Percentiles rank a stretch among this genome's conserved stretches.
Conservation (phyloP, 768 basidiomycete species). For the Clavaria fumosa region DNA sequence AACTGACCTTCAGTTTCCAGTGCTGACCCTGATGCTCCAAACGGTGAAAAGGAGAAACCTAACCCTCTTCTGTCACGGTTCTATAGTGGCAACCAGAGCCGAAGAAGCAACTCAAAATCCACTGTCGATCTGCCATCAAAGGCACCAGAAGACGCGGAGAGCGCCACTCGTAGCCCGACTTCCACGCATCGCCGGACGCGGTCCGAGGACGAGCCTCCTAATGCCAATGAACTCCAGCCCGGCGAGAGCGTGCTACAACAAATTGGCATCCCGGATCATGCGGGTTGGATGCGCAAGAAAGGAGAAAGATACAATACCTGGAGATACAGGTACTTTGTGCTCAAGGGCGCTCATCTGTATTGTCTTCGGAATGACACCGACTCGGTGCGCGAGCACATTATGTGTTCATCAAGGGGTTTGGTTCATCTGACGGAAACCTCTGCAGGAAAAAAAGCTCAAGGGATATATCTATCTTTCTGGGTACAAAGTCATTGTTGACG, state of each 20-base stretch:
- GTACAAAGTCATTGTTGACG: conserved; percentile 87
- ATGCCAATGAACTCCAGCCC: too few species aligned
- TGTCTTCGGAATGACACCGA: conserved; percentile 64
- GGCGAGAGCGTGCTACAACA: conserved; percentile 74
- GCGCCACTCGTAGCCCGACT: too few species aligned
- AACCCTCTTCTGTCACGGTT: too few species aligned
- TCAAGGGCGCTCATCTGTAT: conserved; percentile 88
- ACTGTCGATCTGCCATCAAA: too few species aligned
- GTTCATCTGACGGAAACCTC: not conserved
- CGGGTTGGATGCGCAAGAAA: conserved; percentile 93
- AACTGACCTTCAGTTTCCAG: too few species aligned
- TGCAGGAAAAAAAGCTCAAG: conserved; percentile 84
- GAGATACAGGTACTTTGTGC: conserved; percentile 83
- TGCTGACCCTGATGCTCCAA: too few species aligned
- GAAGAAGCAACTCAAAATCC: too few species aligned
- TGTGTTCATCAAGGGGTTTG: not conserved
- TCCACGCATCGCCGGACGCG: too few species aligned
- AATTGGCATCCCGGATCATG: conserved; percentile 80
- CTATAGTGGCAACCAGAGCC: too few species aligned
- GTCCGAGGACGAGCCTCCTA: conserved; percentile 20
- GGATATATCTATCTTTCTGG: conserved; percentile 88
- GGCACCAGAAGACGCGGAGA: too few species aligned
- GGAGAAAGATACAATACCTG: conserved; percentile 86
- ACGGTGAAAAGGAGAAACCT: too few species aligned
- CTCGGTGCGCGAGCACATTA: conserved; percentile 30